phyloP scores from a whole-genome alignment of 2,329 filamentous ascomycete species.

The Ophiostoma piceae region DNA sequence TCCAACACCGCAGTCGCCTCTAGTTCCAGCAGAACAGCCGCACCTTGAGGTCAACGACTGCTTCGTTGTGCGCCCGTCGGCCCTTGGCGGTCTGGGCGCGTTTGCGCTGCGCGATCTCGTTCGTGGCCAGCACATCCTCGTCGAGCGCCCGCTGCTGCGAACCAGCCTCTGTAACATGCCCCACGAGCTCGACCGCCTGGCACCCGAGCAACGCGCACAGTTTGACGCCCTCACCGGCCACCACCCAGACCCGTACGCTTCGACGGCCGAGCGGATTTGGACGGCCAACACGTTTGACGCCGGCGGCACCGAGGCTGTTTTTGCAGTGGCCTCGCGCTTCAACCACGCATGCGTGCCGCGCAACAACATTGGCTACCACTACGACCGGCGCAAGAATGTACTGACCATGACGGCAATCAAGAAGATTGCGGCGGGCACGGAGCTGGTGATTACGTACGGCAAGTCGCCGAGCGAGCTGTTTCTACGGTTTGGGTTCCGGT shows the following conservation, averaged over 20 bases:
- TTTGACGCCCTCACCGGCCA: conserved; percentile 38
- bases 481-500: conserved; percentile 29
- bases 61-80: conserved; percentile 40
- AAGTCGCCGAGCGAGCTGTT: conserved; percentile 26
- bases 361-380: conserved; percentile 43
- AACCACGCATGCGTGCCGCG: conserved; percentile 51
- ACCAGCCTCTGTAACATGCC: conserved; percentile 33
- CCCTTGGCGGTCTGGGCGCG: conserved; percentile 42
- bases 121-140: conserved; percentile 39
- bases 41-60: conserved; percentile 34
- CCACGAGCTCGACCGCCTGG: conserved; percentile 36
- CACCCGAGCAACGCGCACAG: conserved; percentile 31
- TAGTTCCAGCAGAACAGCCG: neutral
- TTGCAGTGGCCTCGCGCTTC: conserved; percentile 48
- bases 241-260: conserved; percentile 25
- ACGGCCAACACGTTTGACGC: conserved; percentile 31
- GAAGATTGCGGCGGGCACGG: conserved; percentile 23
- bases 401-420: conserved; percentile 40
- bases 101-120: conserved; percentile 42
- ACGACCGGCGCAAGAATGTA: conserved; percentile 33
- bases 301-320: conserved; percentile 24
- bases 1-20: neutral
- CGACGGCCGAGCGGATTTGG: conserved; percentile 29
- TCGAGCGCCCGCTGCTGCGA: conserved; percentile 42
- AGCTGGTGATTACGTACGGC: conserved; percentile 30